Evolutionary conservation across 2,329 filamentous ascomycete genomes (phyloP), one percentile per base, ranked within the genome.

Genomic region (Penicillium rolfsii): DNA sequence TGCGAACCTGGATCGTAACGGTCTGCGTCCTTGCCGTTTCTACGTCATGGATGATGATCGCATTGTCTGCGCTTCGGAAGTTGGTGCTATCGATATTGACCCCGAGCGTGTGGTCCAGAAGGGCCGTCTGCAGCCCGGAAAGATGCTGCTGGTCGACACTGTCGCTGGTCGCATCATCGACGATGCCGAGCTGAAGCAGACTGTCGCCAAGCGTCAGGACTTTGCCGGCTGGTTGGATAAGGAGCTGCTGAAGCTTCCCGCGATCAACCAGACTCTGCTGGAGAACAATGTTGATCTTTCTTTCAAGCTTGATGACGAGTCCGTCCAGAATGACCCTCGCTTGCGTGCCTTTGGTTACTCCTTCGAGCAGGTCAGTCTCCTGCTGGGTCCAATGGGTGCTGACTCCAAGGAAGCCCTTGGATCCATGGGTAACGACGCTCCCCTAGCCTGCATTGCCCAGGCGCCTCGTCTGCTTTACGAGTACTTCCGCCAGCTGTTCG

Each of bases 401-500:
- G 94, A 98, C 73, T 96, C 96, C 62, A 98, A 98, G 81, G 94
- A 98, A 78, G 94, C 94, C 46, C 85, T 98, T 57, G 94, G 94
- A 43, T 98, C 94, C 61, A 98, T 98, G 94, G 94, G 94, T 71
- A 98, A 98, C 74, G 94, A 98, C 82, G 91, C 91, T 48, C 94
- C 94, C 46, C 83, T 98, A 65, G 94, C 94, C 56, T 97, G 93
- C 77, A 83, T 98, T 74, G 91, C 94, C n/a, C 86, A 91, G 67
- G 91, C 93, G 64, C 93, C 94, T 68, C 91, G 93, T 69, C 83
- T 97, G 57, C 85, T 97, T 22, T 96, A 91, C 77, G 94, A 97
- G 78, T 98, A 98, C 81, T 98, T 98, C 89, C 89, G 94, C 64
- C 91, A 98, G 82, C 88, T 98, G 46, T 98, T 98, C 77, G 94